Conservation (phyloP, 768 basidiomycete species). For the Phallus indusiatus region DNA sequence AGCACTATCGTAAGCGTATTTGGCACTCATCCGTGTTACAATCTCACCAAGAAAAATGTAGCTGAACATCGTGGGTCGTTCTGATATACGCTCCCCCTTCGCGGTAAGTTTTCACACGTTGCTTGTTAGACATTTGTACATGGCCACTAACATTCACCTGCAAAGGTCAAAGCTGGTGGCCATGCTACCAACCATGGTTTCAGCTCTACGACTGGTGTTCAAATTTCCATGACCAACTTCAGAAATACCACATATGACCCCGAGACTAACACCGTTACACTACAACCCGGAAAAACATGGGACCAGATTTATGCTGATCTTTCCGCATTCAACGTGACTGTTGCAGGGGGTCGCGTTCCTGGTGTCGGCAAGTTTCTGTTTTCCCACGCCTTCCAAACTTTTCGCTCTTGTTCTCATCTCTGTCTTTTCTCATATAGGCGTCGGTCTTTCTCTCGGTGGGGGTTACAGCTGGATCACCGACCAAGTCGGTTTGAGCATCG, state of each 20-base stretch:
- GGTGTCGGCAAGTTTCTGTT: constrained; percentile 32
- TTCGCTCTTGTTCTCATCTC: too few relatives aligned
- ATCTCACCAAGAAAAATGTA: too few relatives aligned
- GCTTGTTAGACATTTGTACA: too few relatives aligned
- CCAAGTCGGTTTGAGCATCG: constrained; percentile 47
- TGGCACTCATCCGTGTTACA: too few relatives aligned
- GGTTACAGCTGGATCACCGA: constrained; percentile 55
- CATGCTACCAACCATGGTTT: constrained; percentile 47
- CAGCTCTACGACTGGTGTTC: constrained; percentile 51
- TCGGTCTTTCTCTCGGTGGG: constrained; percentile 35
- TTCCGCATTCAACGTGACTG: constrained; percentile 37
- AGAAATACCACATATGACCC: constrained; percentile 22
- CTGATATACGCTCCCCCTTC: too few relatives aligned
- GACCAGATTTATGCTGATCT: constrained; percentile 56
- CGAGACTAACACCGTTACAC: constrained; percentile 12
- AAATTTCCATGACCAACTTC: constrained; percentile 46
- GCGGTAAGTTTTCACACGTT: too few relatives aligned
- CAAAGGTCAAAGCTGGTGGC: constrained; percentile 55
- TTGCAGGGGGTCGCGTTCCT: constrained; percentile 49
- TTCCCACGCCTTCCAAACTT: too few relatives aligned
- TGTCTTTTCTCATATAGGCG: constrained; percentile 22
- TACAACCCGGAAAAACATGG: constrained; percentile 44
- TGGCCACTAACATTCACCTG: neutral
- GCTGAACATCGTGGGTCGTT: too few relatives aligned
- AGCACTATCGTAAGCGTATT: neutral